Evolutionary conservation across 768 basidiomycete species (phyloP), one percentile per base, ranked within the genome.

Genomic region (Porpolomopsis calyptriformis): DNA sequence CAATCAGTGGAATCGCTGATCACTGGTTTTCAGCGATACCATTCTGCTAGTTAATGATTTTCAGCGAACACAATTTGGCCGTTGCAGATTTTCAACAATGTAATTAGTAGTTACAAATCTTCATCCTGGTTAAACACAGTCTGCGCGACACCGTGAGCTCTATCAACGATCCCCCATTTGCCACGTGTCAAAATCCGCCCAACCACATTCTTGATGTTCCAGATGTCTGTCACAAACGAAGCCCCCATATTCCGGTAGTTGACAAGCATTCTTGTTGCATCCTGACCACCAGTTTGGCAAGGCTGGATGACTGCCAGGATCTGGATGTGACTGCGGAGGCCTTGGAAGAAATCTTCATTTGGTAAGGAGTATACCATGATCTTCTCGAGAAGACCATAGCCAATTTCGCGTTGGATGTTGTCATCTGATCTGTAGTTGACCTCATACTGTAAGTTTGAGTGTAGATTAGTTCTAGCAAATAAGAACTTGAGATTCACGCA

Each of bases 331-430:
- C 49, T 48, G 1, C 42, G 25, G 8, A 54, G 23, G 19, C 9
- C 18, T 10, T 45, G 41, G 19, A 43, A 48, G 10, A 47, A 1
- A 7, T 27, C 20, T 8, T 43, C 26, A 1, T 22, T 6, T 0
- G 48, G 46, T 2, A 56, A 23, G 11, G 47, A 8, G 25, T 49
- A 56, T 1, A 47, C 44, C 2, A 54, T 23, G n/a, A 56, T 47
- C n/a, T 48, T 39, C 3, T 56, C 49, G 2, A 56, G 51, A 4
- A 20, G 38, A 10, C 55, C 53, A 22, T 53, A 56, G 25, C 22
- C 23, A 9, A 52, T 26, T 12, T 22, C 19, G n/a, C 19, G 23
- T 0, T 47, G 23, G 4, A n/a, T 14, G 18, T 35, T 19, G 19
- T 24, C 11, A 7, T 39, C 40, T 16, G n/a, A 11, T 31, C 18